Conservation (phyloP, 352 stramenopile species). For the Phytophthora macrochlamydospora region DNA sequence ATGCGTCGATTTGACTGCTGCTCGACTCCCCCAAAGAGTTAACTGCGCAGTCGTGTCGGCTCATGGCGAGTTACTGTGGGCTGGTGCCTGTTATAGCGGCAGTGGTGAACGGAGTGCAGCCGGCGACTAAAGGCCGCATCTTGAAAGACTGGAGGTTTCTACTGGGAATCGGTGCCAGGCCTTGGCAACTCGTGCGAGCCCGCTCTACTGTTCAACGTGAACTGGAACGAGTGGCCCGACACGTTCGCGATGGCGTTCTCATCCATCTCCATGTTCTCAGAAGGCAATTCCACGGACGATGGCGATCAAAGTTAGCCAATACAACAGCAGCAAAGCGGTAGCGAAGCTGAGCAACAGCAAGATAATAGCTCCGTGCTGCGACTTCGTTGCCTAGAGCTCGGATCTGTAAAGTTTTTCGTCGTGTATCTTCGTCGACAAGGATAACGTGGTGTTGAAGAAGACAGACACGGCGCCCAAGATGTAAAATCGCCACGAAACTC, state of each 20-base stretch:
- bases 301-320: not conserved
- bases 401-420: not conserved
- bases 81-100: no score
- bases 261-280: conserved; percentile 7
- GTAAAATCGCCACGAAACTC: not conserved
- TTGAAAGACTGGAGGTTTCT: conserved; percentile 4
- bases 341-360: not conserved
- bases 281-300: not conserved
- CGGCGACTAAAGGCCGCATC: no score
- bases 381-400: not conserved
- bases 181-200: conserved; percentile 16
- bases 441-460: not conserved
- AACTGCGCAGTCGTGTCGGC: no score
- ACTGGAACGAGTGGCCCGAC: conserved; percentile 10
- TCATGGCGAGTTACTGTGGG: no score
- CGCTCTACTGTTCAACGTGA: conserved; percentile 16
- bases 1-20: no score
- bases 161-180: conserved; percentile 13
- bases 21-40: no score
- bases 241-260: conserved; percentile 12
- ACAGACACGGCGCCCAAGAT: not conserved
- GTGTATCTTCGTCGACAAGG: not conserved
- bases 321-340: not conserved
- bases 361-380: not conserved
- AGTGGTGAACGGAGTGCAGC: no score